Evolutionary conservation across 2,329 filamentous ascomycete species (phyloP), one percentile per base, ranked within the genome.

Genomic region (Xylariales sp.): DNA sequence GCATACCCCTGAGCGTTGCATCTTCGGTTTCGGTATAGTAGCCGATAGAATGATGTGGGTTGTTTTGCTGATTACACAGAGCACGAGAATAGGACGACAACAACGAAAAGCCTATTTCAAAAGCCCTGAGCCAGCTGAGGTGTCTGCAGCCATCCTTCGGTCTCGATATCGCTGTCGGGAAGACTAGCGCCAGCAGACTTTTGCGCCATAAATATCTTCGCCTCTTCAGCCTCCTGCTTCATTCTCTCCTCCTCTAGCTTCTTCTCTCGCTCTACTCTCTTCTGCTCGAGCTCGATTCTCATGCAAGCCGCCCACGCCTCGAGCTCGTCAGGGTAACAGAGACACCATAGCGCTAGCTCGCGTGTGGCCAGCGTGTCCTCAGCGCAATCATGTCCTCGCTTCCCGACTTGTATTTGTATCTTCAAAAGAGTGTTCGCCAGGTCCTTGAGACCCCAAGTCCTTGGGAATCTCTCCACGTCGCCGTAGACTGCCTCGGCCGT

Each of bases 281-380:
- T 27, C 14, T 21, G 10, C 24, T 35, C 7, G 15, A 42, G 21
- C 0, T 35, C 32, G 4, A 5, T 15, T 22, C 39, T 42, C 39
- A 28, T 42, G 20, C 14, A 11, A 8, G 15, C 5, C 21, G 39
- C 31, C 39, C 39, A 42, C 4, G n/a, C 24, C 8, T 12, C 39
- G 11, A 42, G 31, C 22, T 42, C 21, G n/a, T 18, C 15, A 9
- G 31, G 39, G 15, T 21, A 29, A 19, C 36, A 21, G n/a, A 70
- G 49, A 42, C 62, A 68, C 60, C 62, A 73, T 2, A 77, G 52
- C 4, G 66, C 60, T 34, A 77, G 49, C 50, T 76, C 71, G 6
- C 73, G 62, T 1, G 66, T 60, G 1, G 73, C 72, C 24, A 71
- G 61, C 0, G 71, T 66, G 55, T 76, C 69, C 49, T 76, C 70